Evolutionary conservation across 2,329 filamentous ascomycete species (phyloP).

Genomic region (Phyllosticta capitalensis): DNA sequence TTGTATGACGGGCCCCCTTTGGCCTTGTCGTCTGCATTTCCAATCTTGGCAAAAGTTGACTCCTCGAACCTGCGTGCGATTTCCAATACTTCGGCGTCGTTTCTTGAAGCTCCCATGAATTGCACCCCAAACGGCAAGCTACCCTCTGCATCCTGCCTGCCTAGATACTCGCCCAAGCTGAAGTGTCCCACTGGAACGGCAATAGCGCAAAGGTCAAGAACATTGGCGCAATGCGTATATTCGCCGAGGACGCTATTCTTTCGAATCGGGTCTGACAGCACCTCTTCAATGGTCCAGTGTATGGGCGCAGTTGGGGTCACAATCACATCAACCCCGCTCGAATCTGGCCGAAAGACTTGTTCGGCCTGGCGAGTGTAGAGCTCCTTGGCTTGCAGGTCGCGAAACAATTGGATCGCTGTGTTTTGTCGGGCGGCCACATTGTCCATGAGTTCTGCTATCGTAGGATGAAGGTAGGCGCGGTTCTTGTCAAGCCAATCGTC

Average conservation of each 20-base stretch:
- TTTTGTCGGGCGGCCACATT: slow-evolving; percentile 19
- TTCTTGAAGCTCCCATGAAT: slow-evolving; percentile 28
- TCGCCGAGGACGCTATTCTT: slow-evolving; percentile 40
- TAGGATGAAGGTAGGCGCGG: slow-evolving; percentile 38
- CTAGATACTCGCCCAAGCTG: slow-evolving; percentile 20
- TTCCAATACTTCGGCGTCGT: slow-evolving; percentile 32
- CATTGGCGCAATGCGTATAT: slow-evolving; percentile 54
- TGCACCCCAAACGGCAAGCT: slow-evolving; percentile 34
- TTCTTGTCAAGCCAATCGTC: slow-evolving; percentile 23
- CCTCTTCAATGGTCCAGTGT: slow-evolving; percentile 42
- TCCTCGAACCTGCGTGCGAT: slow-evolving; percentile 26
- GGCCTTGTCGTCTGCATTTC: not conserved
- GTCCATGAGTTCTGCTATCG: slow-evolving; percentile 36
- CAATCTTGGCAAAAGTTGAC: not conserved
- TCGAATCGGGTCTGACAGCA: slow-evolving; percentile 42
- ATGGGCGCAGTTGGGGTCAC: slow-evolving; percentile 46
- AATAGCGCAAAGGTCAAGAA: slow-evolving; percentile 42
- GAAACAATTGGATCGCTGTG: slow-evolving; percentile 24
- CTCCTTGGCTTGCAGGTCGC: slow-evolving; percentile 24
- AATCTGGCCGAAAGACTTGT: slow-evolving; percentile 20
- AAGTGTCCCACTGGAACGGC: slow-evolving; percentile 41
- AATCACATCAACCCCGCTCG: slow-evolving; percentile 22
- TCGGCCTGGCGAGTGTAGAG: slow-evolving; percentile 24
- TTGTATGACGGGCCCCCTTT: not conserved
- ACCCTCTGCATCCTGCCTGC: slow-evolving; percentile 17